phyloP scores from a whole-genome alignment of 495 filamentous ascomycete species.

The Trichoderma reesei region DNA sequence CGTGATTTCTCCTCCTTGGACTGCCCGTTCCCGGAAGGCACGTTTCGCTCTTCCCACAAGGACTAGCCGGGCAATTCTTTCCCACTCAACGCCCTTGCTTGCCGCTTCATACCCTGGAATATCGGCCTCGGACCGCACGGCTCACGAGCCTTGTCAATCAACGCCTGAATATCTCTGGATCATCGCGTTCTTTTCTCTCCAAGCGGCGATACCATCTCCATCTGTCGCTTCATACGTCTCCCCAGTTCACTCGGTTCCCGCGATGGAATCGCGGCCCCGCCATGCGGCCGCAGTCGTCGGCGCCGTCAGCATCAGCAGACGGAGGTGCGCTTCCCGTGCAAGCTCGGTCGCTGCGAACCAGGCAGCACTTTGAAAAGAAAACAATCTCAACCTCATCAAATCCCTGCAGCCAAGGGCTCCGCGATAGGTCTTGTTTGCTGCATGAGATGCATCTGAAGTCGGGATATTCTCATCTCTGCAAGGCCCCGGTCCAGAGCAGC shows the following conservation, averaged over 20 bases:
- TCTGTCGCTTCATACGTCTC: background rate
- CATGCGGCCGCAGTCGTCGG: constrained; percentile 4
- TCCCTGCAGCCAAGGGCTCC: background rate
- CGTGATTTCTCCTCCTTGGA: too few species aligned
- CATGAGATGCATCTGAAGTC: background rate
- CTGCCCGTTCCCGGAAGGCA: background rate
- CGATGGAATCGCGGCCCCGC: constrained; percentile 5
- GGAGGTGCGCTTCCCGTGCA: background rate
- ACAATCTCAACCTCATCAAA: background rate
- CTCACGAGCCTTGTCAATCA: background rate
- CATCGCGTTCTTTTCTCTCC: background rate
- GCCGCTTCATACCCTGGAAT: background rate
- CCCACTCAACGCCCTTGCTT: background rate
- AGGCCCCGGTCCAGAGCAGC: background rate
- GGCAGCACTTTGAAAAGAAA: background rate
- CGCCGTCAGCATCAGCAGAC: constrained; percentile 1
- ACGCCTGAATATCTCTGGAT: background rate
- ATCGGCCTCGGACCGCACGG: background rate
- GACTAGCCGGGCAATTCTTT: background rate
- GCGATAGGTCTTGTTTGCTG: background rate
- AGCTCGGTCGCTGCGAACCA: background rate
- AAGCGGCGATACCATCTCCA: background rate
- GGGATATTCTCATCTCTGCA: background rate
- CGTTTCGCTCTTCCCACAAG: background rate
- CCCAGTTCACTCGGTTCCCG: background rate